Percentiles rank a stretch among this genome's conserved stretches.
Evolutionary conservation across 305 asterid species (phyloP).

Genomic region (Solanum hybrid): DNA sequence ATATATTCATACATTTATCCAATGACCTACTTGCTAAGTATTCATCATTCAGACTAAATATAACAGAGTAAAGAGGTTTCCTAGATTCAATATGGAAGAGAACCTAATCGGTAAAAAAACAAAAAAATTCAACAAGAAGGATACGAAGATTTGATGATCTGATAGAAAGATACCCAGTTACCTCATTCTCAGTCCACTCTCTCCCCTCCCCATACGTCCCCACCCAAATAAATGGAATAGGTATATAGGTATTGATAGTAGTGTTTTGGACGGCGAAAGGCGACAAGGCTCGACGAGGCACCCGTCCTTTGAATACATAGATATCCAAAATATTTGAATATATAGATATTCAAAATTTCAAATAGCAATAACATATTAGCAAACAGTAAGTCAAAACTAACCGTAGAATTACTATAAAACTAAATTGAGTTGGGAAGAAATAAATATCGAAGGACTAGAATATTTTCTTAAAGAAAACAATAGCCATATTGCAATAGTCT

Average conservation of each 20-base stretch:
- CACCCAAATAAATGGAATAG: not conserved
- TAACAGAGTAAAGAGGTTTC: too few relatives aligned
- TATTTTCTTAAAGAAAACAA: not conserved
- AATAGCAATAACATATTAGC: not conserved
- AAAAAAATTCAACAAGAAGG: not conserved
- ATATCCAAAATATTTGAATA: not conserved
- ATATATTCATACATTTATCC: not conserved
- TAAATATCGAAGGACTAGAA: not conserved
- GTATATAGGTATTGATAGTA: too few relatives aligned
- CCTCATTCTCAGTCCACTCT: not conserved
- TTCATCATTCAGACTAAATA: too few relatives aligned
- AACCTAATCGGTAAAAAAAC: not conserved
- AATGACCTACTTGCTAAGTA: not conserved
- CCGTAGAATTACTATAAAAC: not conserved
- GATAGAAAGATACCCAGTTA: not conserved
- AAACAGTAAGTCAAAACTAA: not conserved
- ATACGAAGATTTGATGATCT: not conserved
- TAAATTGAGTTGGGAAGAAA: not conserved
- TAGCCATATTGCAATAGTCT: not conserved
- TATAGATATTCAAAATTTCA: too few relatives aligned
- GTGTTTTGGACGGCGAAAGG: too few relatives aligned
- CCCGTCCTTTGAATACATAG: too few relatives aligned
- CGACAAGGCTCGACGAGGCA: not conserved
- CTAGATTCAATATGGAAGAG: too few relatives aligned
- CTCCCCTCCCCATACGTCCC: not conserved